These are phyloP conservation scores for Eremothecium gossypii DNA, from an alignment of 1,139 yeast species.

Conservation along the genomic window DNA sequence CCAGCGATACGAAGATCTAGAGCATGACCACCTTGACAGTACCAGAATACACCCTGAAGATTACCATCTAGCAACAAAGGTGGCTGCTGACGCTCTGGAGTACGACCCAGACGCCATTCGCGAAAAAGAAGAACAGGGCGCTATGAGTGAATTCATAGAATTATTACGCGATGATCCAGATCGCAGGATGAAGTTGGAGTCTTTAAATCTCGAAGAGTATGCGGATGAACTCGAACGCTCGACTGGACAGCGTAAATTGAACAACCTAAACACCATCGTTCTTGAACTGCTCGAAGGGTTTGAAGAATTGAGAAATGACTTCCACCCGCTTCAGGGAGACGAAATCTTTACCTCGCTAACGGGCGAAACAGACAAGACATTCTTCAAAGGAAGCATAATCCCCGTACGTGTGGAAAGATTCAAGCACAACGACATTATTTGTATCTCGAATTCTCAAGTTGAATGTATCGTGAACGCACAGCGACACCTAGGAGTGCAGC, in stretches of 20 bases:
- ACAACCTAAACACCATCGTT: constrained; percentile 50
- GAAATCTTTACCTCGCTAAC: constrained; percentile 87
- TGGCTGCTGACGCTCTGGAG: constrained; percentile 97
- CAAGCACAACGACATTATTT: constrained; percentile 38
- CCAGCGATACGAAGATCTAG: constrained; percentile 41
- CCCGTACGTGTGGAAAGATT: constrained; percentile 55
- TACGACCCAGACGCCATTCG: constrained; percentile 90
- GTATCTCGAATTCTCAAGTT: constrained; percentile 66
- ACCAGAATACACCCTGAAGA: constrained; percentile 98
- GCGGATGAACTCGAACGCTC: constrained; percentile 83
- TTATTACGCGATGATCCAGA: constrained; percentile 75
- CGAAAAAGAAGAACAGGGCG: constrained; percentile 51
- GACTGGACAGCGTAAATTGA: constrained; percentile 30
- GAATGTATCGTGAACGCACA: constrained; percentile 62
- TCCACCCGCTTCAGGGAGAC: constrained; percentile 53
- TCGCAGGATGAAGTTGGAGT: constrained; percentile 50
- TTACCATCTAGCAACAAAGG: constrained; percentile 86
- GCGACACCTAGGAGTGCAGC: constrained; percentile 50
- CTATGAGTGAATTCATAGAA: constrained; percentile 74
- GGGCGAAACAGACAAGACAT: constrained; percentile 68
- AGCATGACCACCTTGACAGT: constrained; percentile 78
- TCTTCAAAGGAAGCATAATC: constrained; percentile 62
- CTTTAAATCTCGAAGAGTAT: constrained; percentile 80
- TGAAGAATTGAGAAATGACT: constrained; percentile 71
- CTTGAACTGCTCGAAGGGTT: constrained; percentile 81